phyloP scores from a whole-genome alignment of 495 filamentous ascomycete genomes.

The Aspergillus asperescens region DNA sequence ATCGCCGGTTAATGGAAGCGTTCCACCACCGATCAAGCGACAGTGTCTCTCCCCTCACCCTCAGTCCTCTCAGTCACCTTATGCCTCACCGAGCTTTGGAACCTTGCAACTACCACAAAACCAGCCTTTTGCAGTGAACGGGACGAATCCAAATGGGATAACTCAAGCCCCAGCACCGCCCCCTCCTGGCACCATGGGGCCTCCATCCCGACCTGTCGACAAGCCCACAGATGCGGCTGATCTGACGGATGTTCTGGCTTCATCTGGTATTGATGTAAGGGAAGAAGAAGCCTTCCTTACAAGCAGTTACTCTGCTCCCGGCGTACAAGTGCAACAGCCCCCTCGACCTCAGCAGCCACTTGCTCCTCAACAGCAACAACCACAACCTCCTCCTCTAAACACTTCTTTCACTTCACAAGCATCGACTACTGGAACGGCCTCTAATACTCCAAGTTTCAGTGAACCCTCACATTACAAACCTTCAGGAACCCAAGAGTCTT shows the following conservation, averaged over 20 bases:
- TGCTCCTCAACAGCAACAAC: conserved; percentile 30
- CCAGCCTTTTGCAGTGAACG: conserved; percentile 30
- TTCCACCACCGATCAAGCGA: conserved; percentile 57
- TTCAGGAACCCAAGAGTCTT: conserved; percentile 29
- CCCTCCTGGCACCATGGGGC: conserved; percentile 64
- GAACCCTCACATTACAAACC: conserved; percentile 34
- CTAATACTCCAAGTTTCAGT: conserved; percentile 36
- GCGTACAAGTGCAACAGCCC: conserved; percentile 38
- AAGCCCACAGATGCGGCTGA: conserved; percentile 65
- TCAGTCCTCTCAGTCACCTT: conserved; percentile 43
- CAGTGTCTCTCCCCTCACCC: conserved; percentile 64
- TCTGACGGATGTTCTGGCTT: conserved; percentile 69
- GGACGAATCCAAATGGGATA: conserved; percentile 36
- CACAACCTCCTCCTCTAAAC: conserved; percentile 37
- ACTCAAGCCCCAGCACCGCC: conserved; percentile 29
- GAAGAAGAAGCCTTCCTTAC: conserved; percentile 74
- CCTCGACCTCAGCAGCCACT: conserved; percentile 38
- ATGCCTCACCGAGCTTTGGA: conserved; percentile 46
- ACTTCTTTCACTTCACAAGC: conserved; percentile 39
- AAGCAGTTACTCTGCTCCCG: conserved; percentile 51
- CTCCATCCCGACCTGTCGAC: conserved; percentile 67
- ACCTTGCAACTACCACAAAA: conserved; percentile 38
- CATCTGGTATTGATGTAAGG: conserved; percentile 74
- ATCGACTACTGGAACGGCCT: conserved; percentile 35
- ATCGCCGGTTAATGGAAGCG: conserved; percentile 38